Conservation (phyloP, 352 stramenopile genomes). For the Phytophthora vignae region DNA sequence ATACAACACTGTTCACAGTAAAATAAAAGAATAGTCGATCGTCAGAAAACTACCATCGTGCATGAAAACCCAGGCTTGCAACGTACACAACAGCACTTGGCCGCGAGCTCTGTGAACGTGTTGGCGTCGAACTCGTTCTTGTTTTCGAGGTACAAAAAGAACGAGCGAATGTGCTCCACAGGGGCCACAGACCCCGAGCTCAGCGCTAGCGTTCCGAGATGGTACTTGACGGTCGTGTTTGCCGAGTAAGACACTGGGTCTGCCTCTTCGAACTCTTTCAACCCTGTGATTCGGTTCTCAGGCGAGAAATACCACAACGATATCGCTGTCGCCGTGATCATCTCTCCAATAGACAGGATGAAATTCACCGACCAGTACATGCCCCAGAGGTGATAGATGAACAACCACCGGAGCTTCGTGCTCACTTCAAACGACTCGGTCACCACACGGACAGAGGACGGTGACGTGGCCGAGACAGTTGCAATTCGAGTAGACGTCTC, state of each 20-base stretch:
- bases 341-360: conserved; percentile 72
- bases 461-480: conserved; percentile 56
- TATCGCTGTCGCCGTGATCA: conserved; percentile 78
- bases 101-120: conserved; percentile 56
- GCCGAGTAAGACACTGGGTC: conserved; percentile 78
- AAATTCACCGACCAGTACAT: conserved; percentile 85
- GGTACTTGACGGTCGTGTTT: conserved; percentile 66
- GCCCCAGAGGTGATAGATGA: conserved; percentile 78
- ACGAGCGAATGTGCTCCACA: conserved; percentile 71
- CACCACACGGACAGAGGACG: conserved; percentile 59
- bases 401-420: conserved; percentile 74
- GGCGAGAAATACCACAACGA: conserved; percentile 84
- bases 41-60: not conserved
- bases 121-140: conserved; percentile 85
- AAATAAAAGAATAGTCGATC: conserved; percentile 12
- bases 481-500: conserved; percentile 66
- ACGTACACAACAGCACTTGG: conserved; percentile 80
- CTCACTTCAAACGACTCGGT: conserved; percentile 78
- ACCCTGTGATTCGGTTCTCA: conserved; percentile 61
- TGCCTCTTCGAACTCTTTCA: conserved; percentile 61
- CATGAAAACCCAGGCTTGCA: not conserved
- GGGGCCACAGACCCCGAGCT: conserved; percentile 66
- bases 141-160: conserved; percentile 86
- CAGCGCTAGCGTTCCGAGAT: conserved; percentile 77
- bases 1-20: conserved; percentile 72